phyloP scores from a whole-genome alignment of 257 asterid genomes.

The Eucommia ulmoides region DNA sequence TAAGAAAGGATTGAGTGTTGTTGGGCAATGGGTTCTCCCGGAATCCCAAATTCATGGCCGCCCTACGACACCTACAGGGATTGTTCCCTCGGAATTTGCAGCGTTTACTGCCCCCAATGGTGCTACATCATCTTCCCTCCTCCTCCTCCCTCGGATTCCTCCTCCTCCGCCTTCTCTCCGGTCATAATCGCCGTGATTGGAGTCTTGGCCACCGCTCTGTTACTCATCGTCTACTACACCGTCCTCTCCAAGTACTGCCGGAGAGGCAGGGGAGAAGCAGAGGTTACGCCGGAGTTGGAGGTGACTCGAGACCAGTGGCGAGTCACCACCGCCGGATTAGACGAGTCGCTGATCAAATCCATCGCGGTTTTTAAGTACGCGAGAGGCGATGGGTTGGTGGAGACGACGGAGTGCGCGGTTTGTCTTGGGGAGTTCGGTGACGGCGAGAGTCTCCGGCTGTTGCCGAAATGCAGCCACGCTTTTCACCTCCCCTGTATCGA shows the following conservation, averaged over 20 bases:
- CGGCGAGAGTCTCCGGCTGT: constrained; percentile 46
- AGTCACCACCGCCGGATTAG: constrained; percentile 33
- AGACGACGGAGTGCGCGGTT: constrained; percentile 63
- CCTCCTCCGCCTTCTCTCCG: constrained; percentile 42
- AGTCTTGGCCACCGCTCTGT: constrained; percentile 47
- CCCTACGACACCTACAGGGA: constrained; percentile 44
- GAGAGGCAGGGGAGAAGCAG: constrained; percentile 16
- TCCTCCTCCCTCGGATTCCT: constrained; percentile 37
- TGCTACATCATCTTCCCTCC: constrained; percentile 74
- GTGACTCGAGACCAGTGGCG: constrained; percentile 32
- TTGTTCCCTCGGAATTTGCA: constrained; percentile 71
- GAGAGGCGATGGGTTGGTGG: constrained; percentile 40
- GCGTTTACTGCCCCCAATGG: constrained; percentile 74
- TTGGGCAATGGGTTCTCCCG: constrained; percentile 37
- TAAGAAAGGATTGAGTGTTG: constrained; percentile 2
- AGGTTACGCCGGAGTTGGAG: constrained; percentile 9
- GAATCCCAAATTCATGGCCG: constrained; percentile 40
- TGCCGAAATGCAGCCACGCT: constrained; percentile 86
- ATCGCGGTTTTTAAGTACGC: constrained; percentile 44
- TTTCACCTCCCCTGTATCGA: constrained; percentile 78
- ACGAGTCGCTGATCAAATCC: constrained; percentile 39
- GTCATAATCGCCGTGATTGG: constrained; percentile 59
- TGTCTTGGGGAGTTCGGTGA: constrained; percentile 65
- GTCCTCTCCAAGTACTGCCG: constrained; percentile 52
- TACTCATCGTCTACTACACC: constrained; percentile 58